These are phyloP conservation scores for Tetrahymena malaccensis DNA, from an alignment of 73 alveolate species.

Conservation along the genomic window DNA sequence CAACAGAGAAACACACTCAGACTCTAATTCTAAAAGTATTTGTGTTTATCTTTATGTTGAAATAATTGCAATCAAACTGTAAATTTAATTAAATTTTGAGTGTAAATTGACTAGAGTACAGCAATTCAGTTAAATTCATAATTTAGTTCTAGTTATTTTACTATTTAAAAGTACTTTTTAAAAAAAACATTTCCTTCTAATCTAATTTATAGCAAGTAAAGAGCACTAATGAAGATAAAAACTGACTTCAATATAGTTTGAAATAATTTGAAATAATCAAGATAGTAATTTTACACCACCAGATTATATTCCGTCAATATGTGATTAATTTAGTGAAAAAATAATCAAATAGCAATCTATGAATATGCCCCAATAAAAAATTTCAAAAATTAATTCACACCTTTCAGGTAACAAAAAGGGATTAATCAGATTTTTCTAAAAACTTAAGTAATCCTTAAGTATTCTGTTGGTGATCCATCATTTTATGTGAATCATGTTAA, in stretches of 20 bases:
- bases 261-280: neutral
- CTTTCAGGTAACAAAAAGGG: neutral
- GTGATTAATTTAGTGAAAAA: neutral
- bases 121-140: too few relatives aligned
- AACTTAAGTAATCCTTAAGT: neutral
- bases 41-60: too few relatives aligned
- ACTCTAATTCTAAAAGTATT: too few relatives aligned
- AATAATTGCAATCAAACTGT: neutral
- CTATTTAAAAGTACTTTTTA: neutral
- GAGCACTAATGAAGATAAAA: neutral
- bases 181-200: too few relatives aligned
- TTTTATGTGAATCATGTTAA: too few relatives aligned
- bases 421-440: neutral
- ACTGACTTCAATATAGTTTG: neutral
- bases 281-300: neutral
- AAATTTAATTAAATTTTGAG: neutral
- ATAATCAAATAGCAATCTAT: neutral
- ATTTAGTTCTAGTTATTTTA: neutral
- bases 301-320: neutral
- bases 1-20: too few relatives aligned
- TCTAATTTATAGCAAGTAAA: neutral
- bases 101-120: neutral
- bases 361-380: neutral
- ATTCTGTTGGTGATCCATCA: neutral
- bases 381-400: too few relatives aligned